These are phyloP conservation scores for Planoprotostelium fungivorum DNA, from an alignment of 78 protist species.

Conservation along the genomic window DNA sequence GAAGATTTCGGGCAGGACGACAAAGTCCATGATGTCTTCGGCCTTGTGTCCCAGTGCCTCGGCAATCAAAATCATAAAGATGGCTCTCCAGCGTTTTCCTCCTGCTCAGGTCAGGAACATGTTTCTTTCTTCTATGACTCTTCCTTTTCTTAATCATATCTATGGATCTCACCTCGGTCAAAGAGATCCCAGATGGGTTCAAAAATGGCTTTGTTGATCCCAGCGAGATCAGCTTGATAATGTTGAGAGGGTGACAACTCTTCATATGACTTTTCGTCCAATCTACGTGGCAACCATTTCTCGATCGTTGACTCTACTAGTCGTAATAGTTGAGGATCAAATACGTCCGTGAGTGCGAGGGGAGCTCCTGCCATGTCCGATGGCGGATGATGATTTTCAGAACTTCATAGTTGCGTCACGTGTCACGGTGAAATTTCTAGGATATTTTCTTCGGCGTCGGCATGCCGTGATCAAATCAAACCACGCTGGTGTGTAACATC, in stretches of 20 bases:
- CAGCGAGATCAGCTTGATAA: not conserved
- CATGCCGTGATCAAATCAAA: too few relatives aligned
- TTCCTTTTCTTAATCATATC: not conserved
- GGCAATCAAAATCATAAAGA: not conserved
- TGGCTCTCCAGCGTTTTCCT: constrained; percentile 7
- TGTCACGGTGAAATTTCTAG: too few relatives aligned
- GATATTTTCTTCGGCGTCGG: too few relatives aligned
- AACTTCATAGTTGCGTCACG: too few relatives aligned
- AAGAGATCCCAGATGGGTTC: constrained; percentile 11
- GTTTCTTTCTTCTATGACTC: too few relatives aligned
- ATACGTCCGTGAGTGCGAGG: not conserved
- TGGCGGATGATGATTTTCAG: too few relatives aligned
- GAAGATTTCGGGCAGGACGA: not conserved
- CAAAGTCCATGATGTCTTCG: not conserved
- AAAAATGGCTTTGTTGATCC: not conserved
- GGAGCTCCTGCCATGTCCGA: too few relatives aligned
- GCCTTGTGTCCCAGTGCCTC: not conserved
- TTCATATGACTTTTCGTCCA: not conserved
- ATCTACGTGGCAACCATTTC: not conserved
- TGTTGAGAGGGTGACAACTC: not conserved
- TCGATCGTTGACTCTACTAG: not conserved
- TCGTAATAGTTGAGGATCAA: not conserved
- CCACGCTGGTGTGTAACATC: too few relatives aligned
- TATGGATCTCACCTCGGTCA: constrained; percentile 1
- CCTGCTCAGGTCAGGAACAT: not conserved